These are phyloP conservation scores for Alopecurus myosuroides DNA, from an alignment of 176 grass and related monocot genomes.

Conservation along the genomic window DNA sequence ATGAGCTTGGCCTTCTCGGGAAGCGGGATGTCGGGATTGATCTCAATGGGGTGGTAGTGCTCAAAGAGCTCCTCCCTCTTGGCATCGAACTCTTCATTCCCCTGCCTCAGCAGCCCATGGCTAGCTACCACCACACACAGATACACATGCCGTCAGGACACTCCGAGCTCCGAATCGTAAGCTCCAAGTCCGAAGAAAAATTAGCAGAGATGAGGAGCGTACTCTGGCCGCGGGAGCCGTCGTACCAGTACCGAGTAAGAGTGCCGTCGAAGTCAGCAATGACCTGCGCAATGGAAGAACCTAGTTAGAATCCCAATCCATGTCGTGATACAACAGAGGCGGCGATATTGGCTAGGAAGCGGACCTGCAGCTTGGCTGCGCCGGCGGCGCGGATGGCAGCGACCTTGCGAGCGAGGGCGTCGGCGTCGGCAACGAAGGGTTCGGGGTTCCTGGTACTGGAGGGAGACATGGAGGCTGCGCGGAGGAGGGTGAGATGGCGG, in stretches of 20 bases:
- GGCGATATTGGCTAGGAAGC: background rate
- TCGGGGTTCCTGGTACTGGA: background rate
- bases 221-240: constrained; percentile 81
- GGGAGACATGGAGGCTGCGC: background rate
- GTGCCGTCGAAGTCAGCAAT: constrained; percentile 97
- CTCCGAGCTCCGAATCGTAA: background rate
- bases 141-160: background rate
- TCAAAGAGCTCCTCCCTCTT: constrained; percentile 82
- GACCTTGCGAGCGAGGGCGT: constrained; percentile 26
- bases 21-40: constrained; percentile 64
- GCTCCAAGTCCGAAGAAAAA: background rate
- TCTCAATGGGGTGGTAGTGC: constrained; percentile 91
- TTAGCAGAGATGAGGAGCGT: constrained; percentile 18
- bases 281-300: constrained; percentile 37
- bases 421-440: constrained; percentile 26
- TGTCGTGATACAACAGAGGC: background rate
- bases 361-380: constrained; percentile 42
- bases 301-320: background rate
- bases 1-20: constrained; percentile 87
- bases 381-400: constrained; percentile 46
- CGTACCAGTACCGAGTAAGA: constrained; percentile 87
- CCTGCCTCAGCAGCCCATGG: constrained; percentile 83
- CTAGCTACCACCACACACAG: constrained; percentile 43
- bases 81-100: constrained; percentile 67
- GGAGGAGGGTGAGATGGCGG: background rate